These are phyloP conservation scores for Gloeostereum incarnatum DNA, from an alignment of 768 basidiomycete genomes.

Conservation along the genomic window DNA sequence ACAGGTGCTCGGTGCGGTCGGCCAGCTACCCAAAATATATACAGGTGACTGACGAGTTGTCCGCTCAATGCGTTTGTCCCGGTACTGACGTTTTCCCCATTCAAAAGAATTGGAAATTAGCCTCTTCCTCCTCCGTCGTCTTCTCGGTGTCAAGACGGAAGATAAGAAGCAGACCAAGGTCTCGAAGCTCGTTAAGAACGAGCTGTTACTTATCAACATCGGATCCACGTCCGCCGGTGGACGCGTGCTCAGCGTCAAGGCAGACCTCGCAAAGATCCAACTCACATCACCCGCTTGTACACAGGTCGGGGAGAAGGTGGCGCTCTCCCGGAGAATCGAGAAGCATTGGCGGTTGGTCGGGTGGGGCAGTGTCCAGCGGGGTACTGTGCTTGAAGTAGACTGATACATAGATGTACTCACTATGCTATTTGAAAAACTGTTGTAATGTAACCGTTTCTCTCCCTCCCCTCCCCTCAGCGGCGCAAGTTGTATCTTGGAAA, in stretches of 20 bases:
- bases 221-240: conserved; percentile 97
- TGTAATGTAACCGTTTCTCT: too few relatives aligned
- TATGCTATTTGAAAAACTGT: too few relatives aligned
- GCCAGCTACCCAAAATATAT: conserved; percentile 90
- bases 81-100: conserved; percentile 1
- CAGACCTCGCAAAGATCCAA: conserved; percentile 90
- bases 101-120: conserved; percentile 78
- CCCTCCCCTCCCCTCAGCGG: too few relatives aligned
- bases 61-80: background rate
- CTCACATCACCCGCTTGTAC: conserved; percentile 93
- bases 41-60: conserved; percentile 41
- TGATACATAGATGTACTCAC: too few relatives aligned
- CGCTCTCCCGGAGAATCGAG: conserved; percentile 88
- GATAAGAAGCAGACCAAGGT: conserved; percentile 99
- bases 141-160: conserved; percentile 97
- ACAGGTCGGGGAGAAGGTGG: conserved; percentile 96
- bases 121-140: conserved; percentile 87
- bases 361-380: conserved; percentile 79
- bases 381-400: conserved; percentile 75
- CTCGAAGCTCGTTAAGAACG: conserved; percentile 83
- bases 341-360: conserved; percentile 97
- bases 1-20: conserved; percentile 91
- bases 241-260: conserved; percentile 88
- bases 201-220: conserved; percentile 93
- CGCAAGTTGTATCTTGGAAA: too few relatives aligned